Evolutionary conservation across 805 yeast genomes (phyloP).

Genomic region (Priceomyces medius): DNA sequence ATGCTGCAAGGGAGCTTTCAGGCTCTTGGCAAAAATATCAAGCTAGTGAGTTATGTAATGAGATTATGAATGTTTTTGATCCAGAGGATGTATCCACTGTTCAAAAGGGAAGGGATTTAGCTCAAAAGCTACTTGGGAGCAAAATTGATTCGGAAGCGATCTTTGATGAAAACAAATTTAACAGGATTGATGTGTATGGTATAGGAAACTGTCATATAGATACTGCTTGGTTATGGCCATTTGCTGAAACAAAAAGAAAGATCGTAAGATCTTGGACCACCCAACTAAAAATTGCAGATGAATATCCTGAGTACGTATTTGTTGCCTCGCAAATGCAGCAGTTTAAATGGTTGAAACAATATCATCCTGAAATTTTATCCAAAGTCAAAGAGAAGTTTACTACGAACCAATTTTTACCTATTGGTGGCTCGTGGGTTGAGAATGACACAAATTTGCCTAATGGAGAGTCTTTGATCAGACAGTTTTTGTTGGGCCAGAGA

Average conservation of each 20-base stretch:
- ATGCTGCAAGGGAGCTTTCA: constrained; percentile 84
- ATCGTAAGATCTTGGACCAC: constrained; percentile 95
- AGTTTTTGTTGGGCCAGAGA: constrained; percentile 86
- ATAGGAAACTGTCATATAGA: constrained; percentile 97
- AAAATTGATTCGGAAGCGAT: constrained; percentile 67
- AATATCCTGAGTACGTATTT: constrained; percentile 89
- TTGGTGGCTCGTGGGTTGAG: constrained; percentile 99
- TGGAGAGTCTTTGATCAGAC: constrained; percentile 89
- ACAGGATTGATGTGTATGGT: constrained; percentile 63
- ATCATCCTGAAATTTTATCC: constrained; percentile 78
- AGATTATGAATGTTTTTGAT: constrained; percentile 83
- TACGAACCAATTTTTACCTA: constrained; percentile 76
- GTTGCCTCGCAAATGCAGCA: constrained; percentile 97
- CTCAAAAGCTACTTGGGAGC: constrained; percentile 62
- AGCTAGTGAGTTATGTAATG: constrained; percentile 77
- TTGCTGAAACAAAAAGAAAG: constrained; percentile 91
- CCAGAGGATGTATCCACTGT: constrained; percentile 60
- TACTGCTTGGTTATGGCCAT: constrained; percentile 99
- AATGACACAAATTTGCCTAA: constrained; percentile 94
- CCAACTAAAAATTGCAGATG: constrained; percentile 78
- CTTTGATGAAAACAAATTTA: constrained; percentile 41
- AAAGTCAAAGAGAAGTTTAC: constrained; percentile 64
- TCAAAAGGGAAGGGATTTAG: constrained; percentile 62
- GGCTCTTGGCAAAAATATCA: constrained; percentile 80
- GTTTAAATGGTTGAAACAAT: constrained; percentile 83